phyloP scores from a whole-genome alignment of 2,329 filamentous ascomycete genomes.

The Xylariaceae sp. region DNA sequence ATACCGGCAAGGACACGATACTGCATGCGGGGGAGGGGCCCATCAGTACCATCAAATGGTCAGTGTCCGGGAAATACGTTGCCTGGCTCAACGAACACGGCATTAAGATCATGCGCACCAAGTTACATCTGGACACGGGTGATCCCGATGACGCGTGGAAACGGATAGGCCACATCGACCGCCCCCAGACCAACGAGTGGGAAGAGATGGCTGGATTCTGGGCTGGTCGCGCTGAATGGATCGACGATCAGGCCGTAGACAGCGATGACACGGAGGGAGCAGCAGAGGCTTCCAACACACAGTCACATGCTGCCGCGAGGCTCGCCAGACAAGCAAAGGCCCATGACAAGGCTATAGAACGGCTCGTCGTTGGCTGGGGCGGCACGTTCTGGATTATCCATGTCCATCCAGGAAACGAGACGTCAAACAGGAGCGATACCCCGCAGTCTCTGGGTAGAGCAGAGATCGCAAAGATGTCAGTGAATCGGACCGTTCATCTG shows the following conservation, averaged over 20 bases:
- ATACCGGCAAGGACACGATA: conserved; percentile 76
- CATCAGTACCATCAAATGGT: conserved; percentile 93
- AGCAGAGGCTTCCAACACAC: conserved; percentile 22
- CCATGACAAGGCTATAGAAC: conserved; percentile 55
- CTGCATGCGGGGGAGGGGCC: conserved; percentile 88
- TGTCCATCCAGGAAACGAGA: conserved; percentile 70
- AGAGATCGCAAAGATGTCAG: conserved; percentile 89
- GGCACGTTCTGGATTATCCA: conserved; percentile 94
- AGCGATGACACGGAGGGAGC: conserved; percentile 60
- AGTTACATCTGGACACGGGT: conserved; percentile 69
- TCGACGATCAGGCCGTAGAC: conserved; percentile 77
- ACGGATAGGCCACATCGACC: conserved; percentile 84
- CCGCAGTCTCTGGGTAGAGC: conserved; percentile 72
- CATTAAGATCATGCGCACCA: conserved; percentile 95
- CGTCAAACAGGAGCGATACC: conserved; percentile 59
- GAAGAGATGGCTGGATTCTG: conserved; percentile 95
- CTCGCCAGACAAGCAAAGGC: conserved; percentile 45
- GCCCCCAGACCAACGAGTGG: conserved; percentile 81
- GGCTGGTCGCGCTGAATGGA: conserved; percentile 90
- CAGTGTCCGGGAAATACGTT: conserved; percentile 83
- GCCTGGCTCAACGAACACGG: conserved; percentile 96
- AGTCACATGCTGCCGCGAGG: conserved; percentile 43
- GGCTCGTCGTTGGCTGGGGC: conserved; percentile 90
- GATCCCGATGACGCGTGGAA: conserved; percentile 88
- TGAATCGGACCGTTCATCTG: conserved; percentile 18